Conservation (phyloP, 2,329 filamentous ascomycete genomes). For the Mariannaea sp. region DNA sequence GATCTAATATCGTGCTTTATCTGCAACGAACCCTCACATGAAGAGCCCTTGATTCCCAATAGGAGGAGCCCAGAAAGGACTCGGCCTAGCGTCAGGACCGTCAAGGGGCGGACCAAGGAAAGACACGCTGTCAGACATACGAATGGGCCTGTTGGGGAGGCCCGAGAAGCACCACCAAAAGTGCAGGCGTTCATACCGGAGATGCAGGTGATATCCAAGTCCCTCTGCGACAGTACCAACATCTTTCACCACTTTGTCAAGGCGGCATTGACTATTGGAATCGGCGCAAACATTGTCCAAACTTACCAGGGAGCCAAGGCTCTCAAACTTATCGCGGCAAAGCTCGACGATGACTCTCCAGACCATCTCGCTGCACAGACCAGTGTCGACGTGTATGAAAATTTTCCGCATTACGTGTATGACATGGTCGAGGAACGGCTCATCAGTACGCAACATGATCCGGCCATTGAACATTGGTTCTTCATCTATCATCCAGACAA, state of each 20-base stretch:
- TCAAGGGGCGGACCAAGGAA: no score
- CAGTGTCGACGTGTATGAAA: slow-evolving; percentile 43
- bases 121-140: no score
- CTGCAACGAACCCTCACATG: no score
- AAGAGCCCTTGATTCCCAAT: no score
- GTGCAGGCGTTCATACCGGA: slow-evolving; percentile 40
- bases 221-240: slow-evolving; percentile 40
- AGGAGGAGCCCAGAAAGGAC: no score
- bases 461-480: slow-evolving; percentile 43
- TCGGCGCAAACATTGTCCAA: slow-evolving; percentile 42
- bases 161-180: no score
- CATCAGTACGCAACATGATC: slow-evolving; percentile 39
- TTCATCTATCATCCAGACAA: slow-evolving; percentile 50
- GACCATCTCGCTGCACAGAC: slow-evolving; percentile 44
- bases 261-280: slow-evolving; percentile 40
- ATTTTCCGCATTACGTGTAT: slow-evolving; percentile 45
- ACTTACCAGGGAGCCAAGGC: slow-evolving; percentile 45
- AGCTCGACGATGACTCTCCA: slow-evolving; percentile 41
- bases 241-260: slow-evolving; percentile 41
- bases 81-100: no score
- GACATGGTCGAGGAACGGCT: slow-evolving; percentile 45
- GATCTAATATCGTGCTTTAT: no score
- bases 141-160: no score
- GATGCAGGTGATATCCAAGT: slow-evolving; percentile 43
- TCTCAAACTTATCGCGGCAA: slow-evolving; percentile 42